Base-by-base conservation (phyloP, 345 rosid genomes). In the Balakata baccata region DNA sequence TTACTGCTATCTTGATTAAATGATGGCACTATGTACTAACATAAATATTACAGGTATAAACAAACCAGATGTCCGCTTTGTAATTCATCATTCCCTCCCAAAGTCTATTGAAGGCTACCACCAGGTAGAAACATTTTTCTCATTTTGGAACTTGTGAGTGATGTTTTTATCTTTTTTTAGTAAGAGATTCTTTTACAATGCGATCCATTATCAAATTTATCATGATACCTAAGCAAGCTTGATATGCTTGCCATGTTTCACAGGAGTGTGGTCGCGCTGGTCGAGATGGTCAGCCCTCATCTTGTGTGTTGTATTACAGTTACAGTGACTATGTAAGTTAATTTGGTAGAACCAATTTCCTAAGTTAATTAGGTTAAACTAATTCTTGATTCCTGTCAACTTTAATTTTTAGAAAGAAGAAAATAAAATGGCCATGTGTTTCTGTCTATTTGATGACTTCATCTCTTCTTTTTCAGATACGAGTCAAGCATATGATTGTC, bases 201-300 rank as follows among this genome's bases (percentile, higher is more conserved):
- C 22, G 6, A 12, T 61, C 9, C 20, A 61, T 25, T 61, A 51
- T 52, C 16, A 12, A 61, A 22, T 39, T 23, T 69, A n/a, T 63
- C 13, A 12, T 13, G 45, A 53, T 37, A 20, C 43, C 61, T 74
- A 17, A 64, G 34, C 53, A 0, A 60, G 72, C 54, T 18, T 80
- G 51, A 60, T 79, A 23, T 53, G 50, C 46, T 68, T 78, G 9
- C 60, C 58, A 52, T 72, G 69, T 74, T 43, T 70, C 75, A 29
- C 76, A 95, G 99, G 99, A 95, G 83, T 95, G 99, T 22, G 99
- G 99, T 57, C 98, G 97, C 76, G 99, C 99, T 71, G 99, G 99
- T 79, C 86, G 99, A 82, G 99, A 95, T 80, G 99, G 97, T 54
- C 96, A 85, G 78, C 89, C 86, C 57, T 81, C 99, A 43, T 95